A percentile compares a stretch with the other conserved stretches of the same genome.
Conservation (phyloP, 345 rosid species). For the Boechera retrofracta region DNA sequence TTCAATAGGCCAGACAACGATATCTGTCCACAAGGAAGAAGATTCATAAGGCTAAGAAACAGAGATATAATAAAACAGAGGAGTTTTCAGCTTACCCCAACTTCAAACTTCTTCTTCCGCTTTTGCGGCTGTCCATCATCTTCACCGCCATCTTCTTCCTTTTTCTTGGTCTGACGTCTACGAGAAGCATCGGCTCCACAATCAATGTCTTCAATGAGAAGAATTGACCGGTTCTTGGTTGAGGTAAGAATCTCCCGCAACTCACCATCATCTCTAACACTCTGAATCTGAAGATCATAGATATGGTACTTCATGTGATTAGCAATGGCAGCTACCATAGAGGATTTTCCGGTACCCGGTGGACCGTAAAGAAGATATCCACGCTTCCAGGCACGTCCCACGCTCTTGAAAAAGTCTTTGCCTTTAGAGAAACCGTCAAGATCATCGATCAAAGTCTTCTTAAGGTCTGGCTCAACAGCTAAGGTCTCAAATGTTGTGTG, state of each 20-base stretch:
- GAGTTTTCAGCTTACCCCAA: conserved; percentile 32
- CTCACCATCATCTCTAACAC: conserved; percentile 46
- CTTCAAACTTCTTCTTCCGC: conserved; percentile 41
- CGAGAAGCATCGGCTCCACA: conserved; percentile 47
- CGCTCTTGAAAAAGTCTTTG: conserved; percentile 47
- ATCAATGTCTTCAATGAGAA: conserved; percentile 50
- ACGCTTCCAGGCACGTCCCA: conserved; percentile 47
- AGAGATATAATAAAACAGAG: conserved; percentile 2
- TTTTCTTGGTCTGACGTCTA: conserved; percentile 31
- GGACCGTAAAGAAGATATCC: conserved; percentile 50
- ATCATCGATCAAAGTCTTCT: conserved; percentile 39
- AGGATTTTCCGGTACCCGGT: conserved; percentile 45
- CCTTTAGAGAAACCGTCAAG: conserved; percentile 46
- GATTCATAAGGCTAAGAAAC: background rate
- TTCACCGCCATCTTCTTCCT: background rate
- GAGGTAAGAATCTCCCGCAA: conserved; percentile 44
- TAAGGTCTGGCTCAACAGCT: conserved; percentile 41
- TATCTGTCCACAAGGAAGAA: conserved; percentile 5
- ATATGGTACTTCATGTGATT: conserved; percentile 49
- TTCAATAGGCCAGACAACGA: conserved; percentile 43
- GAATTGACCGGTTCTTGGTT: conserved; percentile 44
- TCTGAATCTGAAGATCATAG: conserved; percentile 48
- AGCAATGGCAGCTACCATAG: conserved; percentile 51
- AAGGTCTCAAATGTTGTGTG: conserved; percentile 46
- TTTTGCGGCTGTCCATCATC: background rate